Percentiles rank a stretch among this genome's conserved stretches.
These are phyloP conservation scores for Prasinococcaceae sp. DNA, from an alignment of 139 green algal species.

Conservation along the genomic window DNA sequence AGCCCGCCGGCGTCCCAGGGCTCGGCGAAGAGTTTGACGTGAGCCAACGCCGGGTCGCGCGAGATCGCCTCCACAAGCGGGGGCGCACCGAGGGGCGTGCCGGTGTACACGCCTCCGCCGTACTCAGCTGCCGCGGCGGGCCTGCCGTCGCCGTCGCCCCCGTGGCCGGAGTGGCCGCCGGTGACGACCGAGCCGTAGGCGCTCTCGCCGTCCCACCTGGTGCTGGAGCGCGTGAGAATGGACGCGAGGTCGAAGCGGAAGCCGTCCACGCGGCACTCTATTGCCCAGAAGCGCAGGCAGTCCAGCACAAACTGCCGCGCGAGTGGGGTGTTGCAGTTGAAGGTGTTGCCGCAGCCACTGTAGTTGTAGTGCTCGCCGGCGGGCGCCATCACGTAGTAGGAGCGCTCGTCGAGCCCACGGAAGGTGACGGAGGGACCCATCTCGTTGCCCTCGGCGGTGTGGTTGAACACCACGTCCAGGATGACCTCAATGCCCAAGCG, in stretches of 20 bases:
- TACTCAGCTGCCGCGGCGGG: slow-evolving; percentile 36
- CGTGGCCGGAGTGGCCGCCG: neutral
- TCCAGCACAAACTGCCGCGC: slow-evolving; percentile 84
- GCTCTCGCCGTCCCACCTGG: slow-evolving; percentile 12
- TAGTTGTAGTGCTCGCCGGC: slow-evolving; percentile 94
- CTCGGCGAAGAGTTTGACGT: slow-evolving; percentile 92
- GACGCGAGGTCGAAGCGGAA: slow-evolving; percentile 88
- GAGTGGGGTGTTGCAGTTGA: slow-evolving; percentile 97
- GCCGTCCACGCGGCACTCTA: slow-evolving; percentile 64
- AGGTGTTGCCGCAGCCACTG: slow-evolving; percentile 93
- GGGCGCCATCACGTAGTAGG: slow-evolving; percentile 90
- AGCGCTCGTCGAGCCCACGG: slow-evolving; percentile 86
- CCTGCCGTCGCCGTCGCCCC: neutral
- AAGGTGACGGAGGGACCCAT: slow-evolving; percentile 79
- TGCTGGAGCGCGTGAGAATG: slow-evolving; percentile 69
- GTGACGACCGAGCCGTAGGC: slow-evolving; percentile 9
- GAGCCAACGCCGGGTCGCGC: slow-evolving; percentile 74
- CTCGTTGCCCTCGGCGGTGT: slow-evolving; percentile 96
- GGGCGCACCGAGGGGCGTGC: slow-evolving; percentile 74
- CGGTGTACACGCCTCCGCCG: slow-evolving; percentile 58
- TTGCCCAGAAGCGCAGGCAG: slow-evolving; percentile 82
- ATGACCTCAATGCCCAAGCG: slow-evolving; percentile 91
- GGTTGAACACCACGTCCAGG: slow-evolving; percentile 98
- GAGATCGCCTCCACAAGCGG: slow-evolving; percentile 57
- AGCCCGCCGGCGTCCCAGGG: slow-evolving; percentile 96